phyloP scores from a whole-genome alignment of 1,139 yeast species.

The Scheffersomyces cryptocercus region DNA sequence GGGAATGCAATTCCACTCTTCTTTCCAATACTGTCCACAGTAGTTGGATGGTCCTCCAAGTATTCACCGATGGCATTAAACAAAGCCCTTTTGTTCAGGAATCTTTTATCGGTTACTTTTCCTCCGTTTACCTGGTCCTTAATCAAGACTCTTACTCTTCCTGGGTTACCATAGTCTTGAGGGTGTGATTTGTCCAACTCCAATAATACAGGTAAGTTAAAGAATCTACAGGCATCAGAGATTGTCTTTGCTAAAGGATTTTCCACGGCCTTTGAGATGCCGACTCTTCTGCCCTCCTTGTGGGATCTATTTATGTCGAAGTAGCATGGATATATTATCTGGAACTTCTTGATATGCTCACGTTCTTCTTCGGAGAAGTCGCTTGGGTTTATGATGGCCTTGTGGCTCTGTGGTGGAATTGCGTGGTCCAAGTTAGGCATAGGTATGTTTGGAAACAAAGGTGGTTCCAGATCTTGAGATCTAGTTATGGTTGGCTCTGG shows the following conservation, averaged over 20 bases:
- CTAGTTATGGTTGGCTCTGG: constrained; percentile 60
- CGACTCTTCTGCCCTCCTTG: constrained; percentile 81
- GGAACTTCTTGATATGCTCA: constrained; percentile 66
- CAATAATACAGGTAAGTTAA: constrained; percentile 55
- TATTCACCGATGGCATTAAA: constrained; percentile 62
- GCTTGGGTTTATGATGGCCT: constrained; percentile 38
- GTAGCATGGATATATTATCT: constrained; percentile 85
- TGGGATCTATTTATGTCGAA: constrained; percentile 80
- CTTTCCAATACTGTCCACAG: constrained; percentile 58
- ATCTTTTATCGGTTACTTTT: constrained; percentile 34
- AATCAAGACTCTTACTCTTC: constrained; percentile 77
- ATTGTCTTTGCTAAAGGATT: constrained; percentile 87
- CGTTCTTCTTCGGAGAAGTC: constrained; percentile 50
- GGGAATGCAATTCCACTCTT: constrained; percentile 58
- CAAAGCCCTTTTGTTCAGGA: constrained; percentile 66
- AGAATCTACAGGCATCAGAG: constrained; percentile 59
- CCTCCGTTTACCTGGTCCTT: constrained; percentile 47
- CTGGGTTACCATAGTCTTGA: constrained; percentile 96
- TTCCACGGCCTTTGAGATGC: constrained; percentile 63
- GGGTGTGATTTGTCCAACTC: constrained; percentile 91
- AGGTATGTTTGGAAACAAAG: constrained; percentile 28
- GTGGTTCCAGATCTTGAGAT: constrained; percentile 55
- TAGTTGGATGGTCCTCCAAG: constrained; percentile 69
- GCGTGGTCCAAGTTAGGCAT: background rate
- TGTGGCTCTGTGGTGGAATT: constrained; percentile 8